Percentiles rank a stretch among this genome's conserved stretches.
Evolutionary conservation across 257 asterid species (phyloP).

Genomic region (Solanum dulcamara): DNA sequence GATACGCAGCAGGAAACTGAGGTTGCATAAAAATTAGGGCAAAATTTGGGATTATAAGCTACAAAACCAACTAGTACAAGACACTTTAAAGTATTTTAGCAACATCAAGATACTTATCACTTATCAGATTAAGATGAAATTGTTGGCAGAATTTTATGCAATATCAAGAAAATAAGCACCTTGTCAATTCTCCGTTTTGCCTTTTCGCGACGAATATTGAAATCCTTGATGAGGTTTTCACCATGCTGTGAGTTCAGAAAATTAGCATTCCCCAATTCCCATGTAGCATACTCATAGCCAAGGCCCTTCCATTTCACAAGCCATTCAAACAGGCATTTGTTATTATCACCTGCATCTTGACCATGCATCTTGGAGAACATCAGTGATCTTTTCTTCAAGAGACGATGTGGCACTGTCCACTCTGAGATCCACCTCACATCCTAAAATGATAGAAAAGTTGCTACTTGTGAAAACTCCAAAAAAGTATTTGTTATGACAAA

Average conservation of each 20-base stretch:
- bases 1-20: not conserved
- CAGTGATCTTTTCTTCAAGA: slow-evolving; percentile 43
- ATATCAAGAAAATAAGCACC: slow-evolving; percentile 24
- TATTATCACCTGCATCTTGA: slow-evolving; percentile 17
- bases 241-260: slow-evolving; percentile 37
- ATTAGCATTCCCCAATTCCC: slow-evolving; percentile 54
- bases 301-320: slow-evolving; percentile 72
- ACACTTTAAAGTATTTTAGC: not conserved
- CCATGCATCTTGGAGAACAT: slow-evolving; percentile 10
- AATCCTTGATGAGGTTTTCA: slow-evolving; percentile 32
- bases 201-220: slow-evolving; percentile 31
- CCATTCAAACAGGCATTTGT: slow-evolving; percentile 48
- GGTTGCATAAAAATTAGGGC: not conserved
- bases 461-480: not conserved
- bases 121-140: not conserved
- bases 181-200: slow-evolving; percentile 26
- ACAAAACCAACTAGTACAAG: not conserved
- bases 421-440: slow-evolving; percentile 39
- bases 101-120: not conserved
- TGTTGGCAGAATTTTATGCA: not conserved
- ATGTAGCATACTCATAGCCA: slow-evolving; percentile 47
- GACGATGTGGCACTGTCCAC: slow-evolving; percentile 60
- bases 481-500: not conserved
- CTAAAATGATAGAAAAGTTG: slow-evolving; percentile 19
- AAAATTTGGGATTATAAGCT: not conserved